Percentiles rank a stretch among this genome's conserved stretches.
These are phyloP conservation scores for Arabis hirsuta DNA, from an alignment of 345 rosid genomes.

Conservation along the genomic window DNA sequence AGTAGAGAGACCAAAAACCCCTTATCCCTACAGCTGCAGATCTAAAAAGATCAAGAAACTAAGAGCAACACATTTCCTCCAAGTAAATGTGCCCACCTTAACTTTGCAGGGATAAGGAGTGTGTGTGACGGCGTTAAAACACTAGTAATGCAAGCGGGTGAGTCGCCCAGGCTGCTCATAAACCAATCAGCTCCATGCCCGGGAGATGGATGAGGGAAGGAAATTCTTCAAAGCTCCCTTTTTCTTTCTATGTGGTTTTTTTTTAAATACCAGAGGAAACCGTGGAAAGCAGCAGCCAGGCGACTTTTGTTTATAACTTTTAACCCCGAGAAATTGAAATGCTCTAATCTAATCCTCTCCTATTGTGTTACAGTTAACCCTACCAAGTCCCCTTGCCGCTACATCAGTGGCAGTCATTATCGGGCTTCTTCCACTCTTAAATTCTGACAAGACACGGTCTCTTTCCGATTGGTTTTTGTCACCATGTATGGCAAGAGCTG, in stretches of 20 bases:
- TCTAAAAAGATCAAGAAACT: conserved; percentile 61
- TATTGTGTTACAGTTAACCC: conserved; percentile 66
- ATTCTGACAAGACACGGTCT: conserved; percentile 95
- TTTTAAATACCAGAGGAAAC: conserved; percentile 52
- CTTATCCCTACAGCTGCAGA: conserved; percentile 96
- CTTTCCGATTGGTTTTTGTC: conserved; percentile 95
- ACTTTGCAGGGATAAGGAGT: conserved; percentile 96
- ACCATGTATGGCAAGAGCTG: conserved; percentile 96
- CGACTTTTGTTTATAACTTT: conserved; percentile 54
- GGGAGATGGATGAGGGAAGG: conserved; percentile 62
- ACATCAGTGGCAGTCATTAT: conserved; percentile 99
- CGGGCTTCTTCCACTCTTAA: conserved; percentile 90
- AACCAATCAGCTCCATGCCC: conserved; percentile 80
- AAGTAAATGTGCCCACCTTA: conserved; percentile 98
- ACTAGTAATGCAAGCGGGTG: conserved; percentile 49
- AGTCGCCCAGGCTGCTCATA: conserved; percentile 93
- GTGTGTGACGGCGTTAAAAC: conserved; percentile 52
- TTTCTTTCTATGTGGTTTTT: conserved; percentile 41
- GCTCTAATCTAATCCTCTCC: conserved; percentile 60
- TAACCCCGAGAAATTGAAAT: conserved; percentile 52
- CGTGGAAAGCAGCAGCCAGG: conserved; percentile 97
- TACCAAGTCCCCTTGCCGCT: conserved; percentile 99
- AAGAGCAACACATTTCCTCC: conserved; percentile 78
- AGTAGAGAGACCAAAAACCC: conserved; percentile 34
- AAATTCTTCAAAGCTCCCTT: conserved; percentile 55